These are phyloP conservation scores for Acmispon strigosus DNA, from an alignment of 306 rosid genomes.

Conservation along the genomic window DNA sequence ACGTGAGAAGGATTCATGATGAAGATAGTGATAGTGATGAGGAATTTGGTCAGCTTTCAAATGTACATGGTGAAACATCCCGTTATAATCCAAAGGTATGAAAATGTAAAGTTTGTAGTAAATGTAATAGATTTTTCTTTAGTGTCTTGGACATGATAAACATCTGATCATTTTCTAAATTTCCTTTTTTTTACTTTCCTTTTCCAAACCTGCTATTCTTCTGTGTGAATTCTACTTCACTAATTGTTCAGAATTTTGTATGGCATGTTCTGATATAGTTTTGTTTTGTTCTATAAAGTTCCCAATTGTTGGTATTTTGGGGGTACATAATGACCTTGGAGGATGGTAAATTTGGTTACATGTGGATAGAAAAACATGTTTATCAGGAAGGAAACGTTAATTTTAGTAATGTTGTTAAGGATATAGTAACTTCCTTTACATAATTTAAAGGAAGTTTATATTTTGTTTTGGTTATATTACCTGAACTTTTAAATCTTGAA, in stretches of 20 bases:
- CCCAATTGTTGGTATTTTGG: background rate
- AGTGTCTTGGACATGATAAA: background rate
- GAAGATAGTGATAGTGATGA: conserved; percentile 63
- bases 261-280: background rate
- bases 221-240: background rate
- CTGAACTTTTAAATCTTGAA: background rate
- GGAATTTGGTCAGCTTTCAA: too few relatives aligned
- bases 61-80: conserved; percentile 40
- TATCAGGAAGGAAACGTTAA: background rate
- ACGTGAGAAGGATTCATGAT: conserved; percentile 51
- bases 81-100: conserved; percentile 39
- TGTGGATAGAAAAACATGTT: background rate
- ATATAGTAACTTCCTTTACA: too few relatives aligned
- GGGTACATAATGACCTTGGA: background rate
- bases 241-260: background rate
- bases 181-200: background rate
- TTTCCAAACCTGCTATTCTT: background rate
- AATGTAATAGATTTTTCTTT: background rate
- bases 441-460: background rate
- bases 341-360: background rate
- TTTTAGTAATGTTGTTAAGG: background rate
- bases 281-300: background rate
- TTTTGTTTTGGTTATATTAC: background rate
- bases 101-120: background rate
- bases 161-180: background rate